These are phyloP conservation scores for Eucalyptus globulus DNA, from an alignment of 345 rosid species.

Conservation along the genomic window DNA sequence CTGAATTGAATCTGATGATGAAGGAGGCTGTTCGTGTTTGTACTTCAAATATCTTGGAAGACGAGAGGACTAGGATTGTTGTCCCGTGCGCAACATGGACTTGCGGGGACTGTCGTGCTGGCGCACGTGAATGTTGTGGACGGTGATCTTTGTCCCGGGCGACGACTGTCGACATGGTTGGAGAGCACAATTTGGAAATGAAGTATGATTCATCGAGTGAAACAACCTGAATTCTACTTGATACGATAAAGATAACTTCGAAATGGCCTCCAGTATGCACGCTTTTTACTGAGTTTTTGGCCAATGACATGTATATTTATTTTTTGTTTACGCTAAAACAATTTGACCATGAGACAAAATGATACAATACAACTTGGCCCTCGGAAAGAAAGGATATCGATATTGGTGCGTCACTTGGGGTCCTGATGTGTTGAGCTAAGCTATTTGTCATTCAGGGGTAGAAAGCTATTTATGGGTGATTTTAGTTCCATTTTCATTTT, in stretches of 20 bases:
- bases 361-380: accelerated
- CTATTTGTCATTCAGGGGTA: accelerated
- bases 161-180: background rate
- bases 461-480: background rate
- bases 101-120: background rate
- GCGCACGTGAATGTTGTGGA: background rate
- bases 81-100: background rate
- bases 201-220: accelerated
- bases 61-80: background rate
- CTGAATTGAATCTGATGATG: background rate
- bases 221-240: background rate
- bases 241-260: background rate
- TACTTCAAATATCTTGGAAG: background rate
- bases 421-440: accelerated
- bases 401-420: background rate
- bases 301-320: accelerated
- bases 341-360: background rate
- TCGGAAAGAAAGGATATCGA: accelerated
- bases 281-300: background rate
- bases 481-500: background rate
- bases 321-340: background rate
- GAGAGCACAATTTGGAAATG: background rate
- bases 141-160: background rate
- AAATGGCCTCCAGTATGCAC: background rate
- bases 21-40: accelerated